Evolutionary conservation across 768 basidiomycete genomes (phyloP).

Genomic region (Lepiota venenata): DNA sequence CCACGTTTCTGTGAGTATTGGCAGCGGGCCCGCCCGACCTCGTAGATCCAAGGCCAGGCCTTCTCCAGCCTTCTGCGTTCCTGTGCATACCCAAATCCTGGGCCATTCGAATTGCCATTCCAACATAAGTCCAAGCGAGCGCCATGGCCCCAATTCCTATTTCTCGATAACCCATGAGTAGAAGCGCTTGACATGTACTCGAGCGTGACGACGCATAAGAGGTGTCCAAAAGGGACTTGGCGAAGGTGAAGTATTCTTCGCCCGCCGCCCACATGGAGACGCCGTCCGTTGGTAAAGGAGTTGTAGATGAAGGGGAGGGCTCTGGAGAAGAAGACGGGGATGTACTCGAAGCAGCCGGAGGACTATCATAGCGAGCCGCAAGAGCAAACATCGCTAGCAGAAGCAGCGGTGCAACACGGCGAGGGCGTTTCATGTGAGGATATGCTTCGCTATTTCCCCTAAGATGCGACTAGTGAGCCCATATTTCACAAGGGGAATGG

Average conservation of each 20-base stretch:
- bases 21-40: not conserved
- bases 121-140: constrained; percentile 81
- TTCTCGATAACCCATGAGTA: constrained; percentile 82
- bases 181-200: constrained; percentile 73
- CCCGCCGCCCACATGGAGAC: constrained; percentile 80
- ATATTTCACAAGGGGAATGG: not conserved
- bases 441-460: constrained; percentile 19
- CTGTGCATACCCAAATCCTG: constrained; percentile 86
- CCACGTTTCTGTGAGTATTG: not conserved
- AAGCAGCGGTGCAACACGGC: constrained; percentile 60
- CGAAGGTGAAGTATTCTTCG: constrained; percentile 64
- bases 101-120: constrained; percentile 92
- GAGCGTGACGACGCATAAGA: constrained; percentile 71
- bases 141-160: constrained; percentile 89
- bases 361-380: constrained; percentile 64
- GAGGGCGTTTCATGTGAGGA: constrained; percentile 36
- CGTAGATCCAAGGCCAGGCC: constrained; percentile 43
- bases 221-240: constrained; percentile 62
- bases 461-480: not conserved
- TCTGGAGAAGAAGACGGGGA: not conserved
- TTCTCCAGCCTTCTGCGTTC: constrained; percentile 74
- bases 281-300: constrained; percentile 38
- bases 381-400: constrained; percentile 83
- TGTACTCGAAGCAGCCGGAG: not conserved
- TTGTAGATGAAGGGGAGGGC: constrained; percentile 12